phyloP scores from a whole-genome alignment of 2,329 filamentous ascomycete genomes.

The Chaetoscypha palmicola region DNA sequence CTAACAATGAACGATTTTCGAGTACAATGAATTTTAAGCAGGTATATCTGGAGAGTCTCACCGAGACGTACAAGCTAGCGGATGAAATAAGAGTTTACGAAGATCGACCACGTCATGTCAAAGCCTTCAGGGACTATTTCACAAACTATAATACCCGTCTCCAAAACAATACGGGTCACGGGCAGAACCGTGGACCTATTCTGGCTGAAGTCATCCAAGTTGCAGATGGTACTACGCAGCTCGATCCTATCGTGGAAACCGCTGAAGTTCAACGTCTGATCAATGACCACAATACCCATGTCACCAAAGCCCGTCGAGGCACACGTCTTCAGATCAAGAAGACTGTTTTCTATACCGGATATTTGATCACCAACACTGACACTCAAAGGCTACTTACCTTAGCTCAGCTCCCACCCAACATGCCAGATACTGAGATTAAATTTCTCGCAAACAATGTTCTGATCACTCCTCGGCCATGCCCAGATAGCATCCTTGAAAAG shows the following conservation, averaged over 20 bases:
- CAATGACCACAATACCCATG: constrained; percentile 70
- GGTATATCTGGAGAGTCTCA: constrained; percentile 67
- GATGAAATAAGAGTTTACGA: constrained; percentile 76
- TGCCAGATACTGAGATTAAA: constrained; percentile 65
- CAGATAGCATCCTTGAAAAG: constrained; percentile 66
- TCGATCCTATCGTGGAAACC: constrained; percentile 74
- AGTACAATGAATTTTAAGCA: constrained; percentile 94
- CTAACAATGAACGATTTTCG: constrained; percentile 67
- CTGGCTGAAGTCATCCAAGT: constrained; percentile 80
- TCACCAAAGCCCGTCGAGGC: constrained; percentile 36
- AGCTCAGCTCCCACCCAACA: constrained; percentile 54
- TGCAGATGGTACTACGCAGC: constrained; percentile 61
- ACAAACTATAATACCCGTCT: constrained; percentile 60
- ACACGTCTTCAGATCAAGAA: constrained; percentile 67
- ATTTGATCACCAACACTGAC: constrained; percentile 69
- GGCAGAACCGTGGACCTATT: constrained; percentile 56
- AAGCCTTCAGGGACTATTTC: constrained; percentile 81
- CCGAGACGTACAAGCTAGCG: constrained; percentile 78
- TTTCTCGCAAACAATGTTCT: constrained; percentile 84
- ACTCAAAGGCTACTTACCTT: constrained; percentile 65
- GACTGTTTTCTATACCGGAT: constrained; percentile 85
- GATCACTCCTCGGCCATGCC: constrained; percentile 73
- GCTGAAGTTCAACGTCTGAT: constrained; percentile 84
- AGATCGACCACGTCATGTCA: constrained; percentile 60
- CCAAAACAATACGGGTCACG: constrained; percentile 41